phyloP scores from a whole-genome alignment of 495 filamentous ascomycete species.

The Neurospora sp. region DNA sequence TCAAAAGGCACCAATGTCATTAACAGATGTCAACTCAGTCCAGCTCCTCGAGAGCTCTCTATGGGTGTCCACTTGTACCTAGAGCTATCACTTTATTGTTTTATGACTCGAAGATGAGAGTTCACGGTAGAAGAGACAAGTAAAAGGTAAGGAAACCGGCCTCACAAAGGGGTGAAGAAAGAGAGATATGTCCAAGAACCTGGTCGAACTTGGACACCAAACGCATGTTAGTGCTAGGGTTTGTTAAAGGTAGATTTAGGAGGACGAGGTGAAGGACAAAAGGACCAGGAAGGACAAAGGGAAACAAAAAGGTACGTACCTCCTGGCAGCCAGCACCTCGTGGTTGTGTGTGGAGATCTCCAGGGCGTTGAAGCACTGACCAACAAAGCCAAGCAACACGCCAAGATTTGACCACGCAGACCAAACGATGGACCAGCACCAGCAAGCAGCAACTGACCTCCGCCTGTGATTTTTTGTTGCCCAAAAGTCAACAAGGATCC shows the following conservation, averaged over 20 bases:
- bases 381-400: background rate
- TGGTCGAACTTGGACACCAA: background rate
- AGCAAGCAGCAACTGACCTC: constrained; percentile 12
- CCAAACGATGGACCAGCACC: constrained; percentile 4
- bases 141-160: background rate
- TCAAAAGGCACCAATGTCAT: background rate
- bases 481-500: constrained; percentile 29
- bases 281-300: background rate
- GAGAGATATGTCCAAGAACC: background rate
- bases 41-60: background rate
- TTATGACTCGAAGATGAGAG: background rate
- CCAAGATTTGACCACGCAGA: background rate
- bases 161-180: background rate
- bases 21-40: background rate
- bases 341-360: background rate
- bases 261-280: background rate
- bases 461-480: constrained; percentile 17
- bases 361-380: background rate
- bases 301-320: background rate
- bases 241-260: background rate
- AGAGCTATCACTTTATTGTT: background rate
- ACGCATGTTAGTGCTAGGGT: background rate
- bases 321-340: background rate
- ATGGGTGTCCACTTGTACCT: background rate
- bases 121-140: background rate